Evolutionary conservation across 1,284 basidiomycete species (phyloP).

Genomic region (Leccinum fuscescens): DNA sequence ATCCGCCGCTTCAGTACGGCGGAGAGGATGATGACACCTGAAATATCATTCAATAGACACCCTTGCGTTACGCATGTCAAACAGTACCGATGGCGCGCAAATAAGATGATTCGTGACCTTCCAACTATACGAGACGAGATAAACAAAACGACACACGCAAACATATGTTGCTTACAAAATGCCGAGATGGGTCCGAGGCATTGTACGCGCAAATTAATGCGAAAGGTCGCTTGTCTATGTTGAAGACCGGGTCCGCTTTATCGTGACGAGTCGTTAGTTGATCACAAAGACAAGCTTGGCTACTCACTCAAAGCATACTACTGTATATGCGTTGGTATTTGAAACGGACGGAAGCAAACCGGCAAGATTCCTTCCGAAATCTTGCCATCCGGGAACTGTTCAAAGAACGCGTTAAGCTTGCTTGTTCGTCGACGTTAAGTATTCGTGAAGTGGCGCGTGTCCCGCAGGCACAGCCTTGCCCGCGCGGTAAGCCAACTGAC

Average conservation of each 20-base stretch:
- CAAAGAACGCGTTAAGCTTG: conserved; percentile 73
- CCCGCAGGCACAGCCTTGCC: too few species aligned
- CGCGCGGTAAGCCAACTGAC: too few species aligned
- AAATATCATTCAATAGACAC: conserved; percentile 12
- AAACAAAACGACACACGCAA: conserved; percentile 1
- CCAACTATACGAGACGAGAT: conserved; percentile 50
- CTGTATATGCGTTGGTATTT: conserved; percentile 77
- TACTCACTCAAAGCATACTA: conserved; percentile 82
- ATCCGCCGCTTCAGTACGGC: conserved; percentile 91
- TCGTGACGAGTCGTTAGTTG: conserved; percentile 5
- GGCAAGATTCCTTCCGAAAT: conserved; percentile 56
- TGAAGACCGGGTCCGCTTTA: conserved; percentile 86
- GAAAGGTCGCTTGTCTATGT: conserved; percentile 91
- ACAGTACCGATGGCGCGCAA: conserved; percentile 75
- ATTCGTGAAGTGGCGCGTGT: conserved; percentile 42
- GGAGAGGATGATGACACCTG: conserved; percentile 90
- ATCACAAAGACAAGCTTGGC: background rate
- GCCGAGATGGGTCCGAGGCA: conserved; percentile 73
- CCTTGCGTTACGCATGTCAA: background rate
- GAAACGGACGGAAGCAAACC: conserved; percentile 65
- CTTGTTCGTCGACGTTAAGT: conserved; percentile 70
- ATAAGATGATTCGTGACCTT: conserved; percentile 92
- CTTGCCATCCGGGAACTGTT: conserved; percentile 77
- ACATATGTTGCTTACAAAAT: conserved; percentile 58
- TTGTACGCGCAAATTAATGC: conserved; percentile 91